Evolutionary conservation across 495 filamentous ascomycete genomes (phyloP).

Genomic region (Penicillium cosmopolitanum): DNA sequence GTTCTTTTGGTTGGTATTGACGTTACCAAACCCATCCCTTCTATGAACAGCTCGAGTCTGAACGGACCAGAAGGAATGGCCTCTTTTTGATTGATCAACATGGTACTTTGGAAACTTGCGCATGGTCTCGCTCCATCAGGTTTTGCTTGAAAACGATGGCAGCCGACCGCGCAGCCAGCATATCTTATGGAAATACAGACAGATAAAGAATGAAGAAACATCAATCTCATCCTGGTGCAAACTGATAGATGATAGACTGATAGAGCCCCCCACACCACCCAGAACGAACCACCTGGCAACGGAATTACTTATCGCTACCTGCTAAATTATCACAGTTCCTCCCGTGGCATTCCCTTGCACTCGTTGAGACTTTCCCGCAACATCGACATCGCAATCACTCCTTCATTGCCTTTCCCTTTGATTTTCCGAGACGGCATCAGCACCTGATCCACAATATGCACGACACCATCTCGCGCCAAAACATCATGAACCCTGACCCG

Average conservation of each 20-base stretch:
- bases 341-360: constrained; percentile 32
- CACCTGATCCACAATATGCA: constrained; percentile 72
- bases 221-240: constrained; percentile 17
- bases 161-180: constrained; percentile 8
- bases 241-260: constrained; percentile 11
- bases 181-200: constrained; percentile 29
- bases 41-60: background rate
- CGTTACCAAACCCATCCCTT: background rate
- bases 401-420: constrained; percentile 40
- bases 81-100: constrained; percentile 2
- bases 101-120: constrained; percentile 3
- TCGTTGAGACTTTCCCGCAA: constrained; percentile 59
- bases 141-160: constrained; percentile 4
- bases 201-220: constrained; percentile 32
- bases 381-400: constrained; percentile 65
- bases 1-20: constrained; percentile 1
- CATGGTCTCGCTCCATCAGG: constrained; percentile 9
- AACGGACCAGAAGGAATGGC: constrained; percentile 3
- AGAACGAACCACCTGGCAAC: background rate
- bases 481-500: constrained; percentile 66
- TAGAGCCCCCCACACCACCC: background rate
- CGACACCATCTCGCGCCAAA: constrained; percentile 70
- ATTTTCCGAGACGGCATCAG: constrained; percentile 70
- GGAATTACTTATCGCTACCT: background rate
- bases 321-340: constrained; percentile 18